Evolutionary conservation across 2,329 filamentous ascomycete species (phyloP).

Genomic region (Fusarium tjaetaba): DNA sequence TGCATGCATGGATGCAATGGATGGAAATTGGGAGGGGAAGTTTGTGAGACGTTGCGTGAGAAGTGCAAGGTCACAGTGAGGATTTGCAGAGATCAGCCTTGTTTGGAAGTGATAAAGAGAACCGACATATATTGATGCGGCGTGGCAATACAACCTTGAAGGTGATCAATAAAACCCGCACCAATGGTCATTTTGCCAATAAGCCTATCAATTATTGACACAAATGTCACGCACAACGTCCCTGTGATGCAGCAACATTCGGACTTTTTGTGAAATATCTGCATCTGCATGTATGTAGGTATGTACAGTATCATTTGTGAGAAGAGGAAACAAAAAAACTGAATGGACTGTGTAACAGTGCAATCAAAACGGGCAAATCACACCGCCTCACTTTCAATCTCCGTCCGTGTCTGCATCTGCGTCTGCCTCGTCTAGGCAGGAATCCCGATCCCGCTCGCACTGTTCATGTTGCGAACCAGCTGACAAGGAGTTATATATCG

Average conservation of each 20-base stretch:
- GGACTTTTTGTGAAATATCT: background rate
- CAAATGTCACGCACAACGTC: background rate
- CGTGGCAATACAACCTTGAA: background rate
- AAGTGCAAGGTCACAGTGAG: background rate
- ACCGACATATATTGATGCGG: background rate
- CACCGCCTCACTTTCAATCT: conserved; percentile 22
- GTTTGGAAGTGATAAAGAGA: background rate
- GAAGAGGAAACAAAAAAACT: background rate
- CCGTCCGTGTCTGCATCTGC: background rate
- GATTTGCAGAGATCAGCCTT: background rate
- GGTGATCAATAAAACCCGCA: background rate
- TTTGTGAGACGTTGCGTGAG: background rate
- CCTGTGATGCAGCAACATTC: background rate
- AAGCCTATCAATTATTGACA: background rate
- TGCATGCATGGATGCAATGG: background rate
- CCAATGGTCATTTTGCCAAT: background rate
- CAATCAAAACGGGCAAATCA: conserved; percentile 18
- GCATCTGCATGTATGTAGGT: background rate
- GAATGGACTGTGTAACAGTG: conserved; percentile 22
- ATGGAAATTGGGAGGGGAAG: background rate
- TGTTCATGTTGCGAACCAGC: conserved; percentile 33
- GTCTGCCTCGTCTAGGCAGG: conserved; percentile 32
- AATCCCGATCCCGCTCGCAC: background rate
- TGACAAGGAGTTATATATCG: conserved; percentile 27
- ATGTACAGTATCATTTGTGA: conserved; percentile 15